Percentiles rank a stretch among this genome's conserved stretches.
Conservation (phyloP, 768 basidiomycete species). For the Pisolithus marmoratus region DNA sequence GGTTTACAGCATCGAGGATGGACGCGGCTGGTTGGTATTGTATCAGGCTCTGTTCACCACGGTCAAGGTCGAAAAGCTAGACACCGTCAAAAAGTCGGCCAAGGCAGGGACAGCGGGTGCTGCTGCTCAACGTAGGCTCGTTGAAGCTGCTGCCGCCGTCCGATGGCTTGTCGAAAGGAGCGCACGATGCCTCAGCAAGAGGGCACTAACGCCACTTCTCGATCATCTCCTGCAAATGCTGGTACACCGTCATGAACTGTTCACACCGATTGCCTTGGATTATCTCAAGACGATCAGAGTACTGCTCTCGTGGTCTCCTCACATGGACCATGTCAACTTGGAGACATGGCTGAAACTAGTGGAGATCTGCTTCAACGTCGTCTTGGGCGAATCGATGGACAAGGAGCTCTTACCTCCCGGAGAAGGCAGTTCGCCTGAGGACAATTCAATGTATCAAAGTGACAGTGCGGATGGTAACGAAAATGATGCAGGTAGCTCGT, state of each 20-base stretch:
- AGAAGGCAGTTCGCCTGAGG: slow-evolving; percentile 7
- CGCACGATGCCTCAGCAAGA: slow-evolving; percentile 48
- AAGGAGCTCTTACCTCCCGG: slow-evolving; percentile 22
- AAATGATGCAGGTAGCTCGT: slow-evolving; percentile 26
- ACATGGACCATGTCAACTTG: slow-evolving; percentile 70
- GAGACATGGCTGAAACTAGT: slow-evolving; percentile 63
- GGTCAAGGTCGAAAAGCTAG: slow-evolving; percentile 57
- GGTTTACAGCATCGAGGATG: slow-evolving; percentile 33
- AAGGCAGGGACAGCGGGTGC: slow-evolving; percentile 37
- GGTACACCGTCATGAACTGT: slow-evolving; percentile 46
- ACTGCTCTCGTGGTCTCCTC: slow-evolving; percentile 62
- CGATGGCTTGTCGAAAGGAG: slow-evolving; percentile 70
- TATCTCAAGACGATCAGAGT: slow-evolving; percentile 73
- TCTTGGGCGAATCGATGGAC: slow-evolving; percentile 55
- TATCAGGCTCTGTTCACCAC: slow-evolving; percentile 69
- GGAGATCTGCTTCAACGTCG: slow-evolving; percentile 69
- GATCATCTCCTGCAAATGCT: slow-evolving; percentile 61
- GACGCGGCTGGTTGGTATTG: slow-evolving; percentile 53
- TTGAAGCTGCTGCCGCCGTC: slow-evolving; percentile 59
- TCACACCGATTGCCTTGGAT: slow-evolving; percentile 64
- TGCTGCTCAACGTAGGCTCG: slow-evolving; percentile 54
- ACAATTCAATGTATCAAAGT: slow-evolving; percentile 29
- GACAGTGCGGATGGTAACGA: slow-evolving; percentile 27
- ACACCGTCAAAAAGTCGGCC: slow-evolving; percentile 35
- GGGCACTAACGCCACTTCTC: slow-evolving; percentile 51